These are phyloP conservation scores for Steccherinum ochraceum DNA, from an alignment of 768 basidiomycete species.

Conservation along the genomic window DNA sequence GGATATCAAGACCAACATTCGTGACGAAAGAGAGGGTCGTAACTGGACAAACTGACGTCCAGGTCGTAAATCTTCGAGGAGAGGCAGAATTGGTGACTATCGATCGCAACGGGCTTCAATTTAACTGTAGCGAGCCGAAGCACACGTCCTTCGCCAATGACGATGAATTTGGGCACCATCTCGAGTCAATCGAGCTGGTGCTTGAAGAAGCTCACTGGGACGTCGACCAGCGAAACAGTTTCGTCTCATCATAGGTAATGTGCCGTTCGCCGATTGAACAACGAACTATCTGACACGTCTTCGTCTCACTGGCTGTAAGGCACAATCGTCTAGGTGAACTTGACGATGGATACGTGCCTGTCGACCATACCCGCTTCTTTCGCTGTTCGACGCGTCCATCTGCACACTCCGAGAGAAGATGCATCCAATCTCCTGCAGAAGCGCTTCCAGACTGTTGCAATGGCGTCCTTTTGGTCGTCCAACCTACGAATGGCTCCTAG, in stretches of 20 bases:
- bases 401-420: slow-evolving; percentile 36
- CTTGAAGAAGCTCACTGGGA: slow-evolving; percentile 61
- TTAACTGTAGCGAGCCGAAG: slow-evolving; percentile 30
- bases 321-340: slow-evolving; percentile 30
- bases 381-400: slow-evolving; percentile 34
- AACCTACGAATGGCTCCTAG: slow-evolving; percentile 43
- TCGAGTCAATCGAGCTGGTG: slow-evolving; percentile 52
- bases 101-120: slow-evolving; percentile 49
- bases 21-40: slow-evolving; percentile 22
- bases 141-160: slow-evolving; percentile 44
- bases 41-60: slow-evolving; percentile 32
- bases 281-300: neutral
- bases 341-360: slow-evolving; percentile 34
- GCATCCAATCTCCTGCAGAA: slow-evolving; percentile 30
- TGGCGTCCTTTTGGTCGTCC: slow-evolving; percentile 45
- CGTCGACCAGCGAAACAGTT: slow-evolving; percentile 50
- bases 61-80: slow-evolving; percentile 49
- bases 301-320: slow-evolving; percentile 31
- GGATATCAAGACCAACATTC: slow-evolving; percentile 19
- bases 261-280: neutral
- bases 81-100: slow-evolving; percentile 41
- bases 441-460: slow-evolving; percentile 48
- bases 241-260: slow-evolving; percentile 58
- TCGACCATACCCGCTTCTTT: slow-evolving; percentile 39
- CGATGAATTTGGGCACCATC: slow-evolving; percentile 55